phyloP scores from a whole-genome alignment of 352 stramenopile genomes.

The Phytophthora uliginosa region DNA sequence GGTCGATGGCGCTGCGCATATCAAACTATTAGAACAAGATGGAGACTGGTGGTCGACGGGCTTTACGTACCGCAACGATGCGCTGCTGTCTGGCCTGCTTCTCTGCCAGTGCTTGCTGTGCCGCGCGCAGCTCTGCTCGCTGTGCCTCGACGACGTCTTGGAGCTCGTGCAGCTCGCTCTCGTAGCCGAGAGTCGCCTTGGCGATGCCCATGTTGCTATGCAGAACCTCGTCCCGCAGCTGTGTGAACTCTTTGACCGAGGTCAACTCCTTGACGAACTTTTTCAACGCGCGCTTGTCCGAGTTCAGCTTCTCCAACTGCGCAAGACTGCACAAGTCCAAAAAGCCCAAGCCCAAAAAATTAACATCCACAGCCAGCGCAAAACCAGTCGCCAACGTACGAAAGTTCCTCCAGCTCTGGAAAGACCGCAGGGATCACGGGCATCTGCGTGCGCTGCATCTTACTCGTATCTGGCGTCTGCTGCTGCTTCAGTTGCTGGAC shows the following conservation, averaged over 20 bases:
- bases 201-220: slow-evolving; percentile 83
- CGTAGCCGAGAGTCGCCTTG: slow-evolving; percentile 72
- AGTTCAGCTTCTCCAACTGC: slow-evolving; percentile 72
- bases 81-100: slow-evolving; percentile 81
- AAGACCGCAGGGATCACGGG: slow-evolving; percentile 80
- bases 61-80: slow-evolving; percentile 63
- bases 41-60: not conserved
- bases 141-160: slow-evolving; percentile 64
- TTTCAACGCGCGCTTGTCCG: slow-evolving; percentile 72
- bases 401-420: slow-evolving; percentile 80
- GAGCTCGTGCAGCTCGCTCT: slow-evolving; percentile 57
- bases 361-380: not conserved
- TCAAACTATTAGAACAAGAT: not conserved
- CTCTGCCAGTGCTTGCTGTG: slow-evolving; percentile 68
- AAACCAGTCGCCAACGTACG: slow-evolving; percentile 49
- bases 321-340: slow-evolving; percentile 38
- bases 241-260: slow-evolving; percentile 74
- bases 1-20: slow-evolving; percentile 65
- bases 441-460: slow-evolving; percentile 78
- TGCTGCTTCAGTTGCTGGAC: slow-evolving; percentile 45
- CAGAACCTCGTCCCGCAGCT: slow-evolving; percentile 81
- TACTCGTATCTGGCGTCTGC: slow-evolving; percentile 40
- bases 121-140: slow-evolving; percentile 51
- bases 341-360: not conserved
- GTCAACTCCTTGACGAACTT: slow-evolving; percentile 69